Conservation (phyloP, 164 flowering plant species). For the Amborella trichopoda region DNA sequence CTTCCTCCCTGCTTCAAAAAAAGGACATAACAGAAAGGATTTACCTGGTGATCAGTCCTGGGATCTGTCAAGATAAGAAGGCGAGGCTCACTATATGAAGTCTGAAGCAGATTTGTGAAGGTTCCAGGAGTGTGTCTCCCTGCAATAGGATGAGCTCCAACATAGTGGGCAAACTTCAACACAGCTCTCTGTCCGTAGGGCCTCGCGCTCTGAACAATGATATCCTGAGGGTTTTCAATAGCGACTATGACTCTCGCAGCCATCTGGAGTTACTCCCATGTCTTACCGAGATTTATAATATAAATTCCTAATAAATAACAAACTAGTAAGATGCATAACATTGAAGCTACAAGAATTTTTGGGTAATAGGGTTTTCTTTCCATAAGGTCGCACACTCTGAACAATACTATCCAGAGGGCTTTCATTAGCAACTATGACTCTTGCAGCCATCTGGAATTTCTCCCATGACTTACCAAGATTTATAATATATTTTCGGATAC, state of each 20-base stretch:
- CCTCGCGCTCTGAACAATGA: background rate
- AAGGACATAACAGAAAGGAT: background rate
- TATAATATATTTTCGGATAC: no score
- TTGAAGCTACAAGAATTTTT: no score
- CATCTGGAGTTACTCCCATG: background rate
- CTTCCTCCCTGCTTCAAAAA: no score
- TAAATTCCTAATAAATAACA: background rate
- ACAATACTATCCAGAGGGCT: no score
- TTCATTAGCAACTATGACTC: no score
- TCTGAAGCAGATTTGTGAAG: constrained; percentile 39
- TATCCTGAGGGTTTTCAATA: background rate
- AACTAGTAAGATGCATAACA: no score
- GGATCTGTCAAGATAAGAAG: constrained; percentile 79
- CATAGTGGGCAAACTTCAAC: background rate
- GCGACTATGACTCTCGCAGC: background rate
- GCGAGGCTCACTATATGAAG: constrained; percentile 67
- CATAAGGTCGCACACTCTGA: no score
- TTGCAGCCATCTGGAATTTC: no score
- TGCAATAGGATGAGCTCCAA: no score
- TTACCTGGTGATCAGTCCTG: constrained; percentile 45
- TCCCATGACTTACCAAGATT: no score
- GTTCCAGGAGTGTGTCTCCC: background rate
- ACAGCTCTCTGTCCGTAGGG: background rate
- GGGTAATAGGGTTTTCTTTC: no score
- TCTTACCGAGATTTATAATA: background rate